Evolutionary conservation across 1,284 basidiomycete species (phyloP), one percentile per base, ranked within the genome.

Genomic region (Naganishia liquefaciens): DNA sequence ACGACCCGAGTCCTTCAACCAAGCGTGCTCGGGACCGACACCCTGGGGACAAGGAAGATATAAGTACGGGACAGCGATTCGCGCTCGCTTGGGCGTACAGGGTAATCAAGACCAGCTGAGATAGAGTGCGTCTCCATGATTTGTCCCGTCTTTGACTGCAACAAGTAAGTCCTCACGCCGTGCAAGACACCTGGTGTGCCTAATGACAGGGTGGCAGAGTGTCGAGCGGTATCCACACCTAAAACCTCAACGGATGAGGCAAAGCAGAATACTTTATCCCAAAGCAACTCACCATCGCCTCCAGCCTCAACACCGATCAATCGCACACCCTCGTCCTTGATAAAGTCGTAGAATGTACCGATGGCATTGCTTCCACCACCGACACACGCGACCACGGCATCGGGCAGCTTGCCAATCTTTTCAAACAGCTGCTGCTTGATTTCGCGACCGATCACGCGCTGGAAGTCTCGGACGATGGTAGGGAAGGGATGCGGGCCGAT

Each of bases 401-500:
- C 93, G 9, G 96, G 96, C 5, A 99, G 85, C 77, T 91, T 93
- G 54, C 90, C 89, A 51, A 83, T 83, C 68, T 81, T 81, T 64
- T 86, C 88, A 54, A 85, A 80, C 68, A 98, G 76, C 79, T 99
- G 96, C 57, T 82, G 80, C 80, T 94, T 97, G 81, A 98, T 95
- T 80, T 99, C 96, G 74, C 88, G 84, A 3, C 95, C 90, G 70
- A 99, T 99, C 57, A 99, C 86, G 70, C 89, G 87, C 79, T 99
- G 96, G 85, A 96, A 98, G 80, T 99, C 96, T 63, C 95, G 88
- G 52, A 99, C 95, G 67, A 99, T 91, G 39, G 94, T 97, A 1
- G 96, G 96, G 87, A 99, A 99, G 1, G 96, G 96, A 78, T 98
- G 95, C 19, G 96, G 96, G 7, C 96, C 96, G 71, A 99, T 97